Evolutionary conservation across 106 monocot species (phyloP).

Genomic region (Amphibolis antarctica): DNA sequence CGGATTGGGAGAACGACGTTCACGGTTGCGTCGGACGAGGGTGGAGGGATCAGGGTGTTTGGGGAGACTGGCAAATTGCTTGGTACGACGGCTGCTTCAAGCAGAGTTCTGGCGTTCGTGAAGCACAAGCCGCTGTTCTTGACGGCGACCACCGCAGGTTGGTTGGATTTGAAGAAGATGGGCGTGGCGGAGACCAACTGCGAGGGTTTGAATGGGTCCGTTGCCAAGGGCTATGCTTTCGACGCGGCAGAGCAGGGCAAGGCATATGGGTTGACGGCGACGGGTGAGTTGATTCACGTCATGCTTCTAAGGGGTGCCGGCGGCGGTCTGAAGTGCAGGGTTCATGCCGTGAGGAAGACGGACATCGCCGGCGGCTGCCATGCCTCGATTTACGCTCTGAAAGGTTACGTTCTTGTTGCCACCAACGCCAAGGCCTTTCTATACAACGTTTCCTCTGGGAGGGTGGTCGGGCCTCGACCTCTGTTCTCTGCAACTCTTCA

Average conservation of each 20-base stretch:
- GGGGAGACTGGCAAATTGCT: slow-evolving; percentile 69
- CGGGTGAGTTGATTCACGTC: slow-evolving; percentile 56
- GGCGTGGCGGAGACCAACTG: slow-evolving; percentile 53
- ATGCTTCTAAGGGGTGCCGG: slow-evolving; percentile 50
- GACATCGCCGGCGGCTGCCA: slow-evolving; percentile 60
- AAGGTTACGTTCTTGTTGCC: slow-evolving; percentile 64
- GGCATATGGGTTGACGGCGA: slow-evolving; percentile 74
- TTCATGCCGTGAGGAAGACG: slow-evolving; percentile 45
- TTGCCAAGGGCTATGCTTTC: slow-evolving; percentile 48
- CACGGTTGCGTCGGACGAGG: slow-evolving; percentile 43
- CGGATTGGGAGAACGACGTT: slow-evolving; percentile 44
- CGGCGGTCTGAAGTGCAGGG: slow-evolving; percentile 67
- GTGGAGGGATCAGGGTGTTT: slow-evolving; percentile 62
- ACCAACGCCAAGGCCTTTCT: slow-evolving; percentile 48
- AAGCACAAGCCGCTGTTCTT: slow-evolving; percentile 71
- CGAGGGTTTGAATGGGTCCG: slow-evolving; percentile 75
- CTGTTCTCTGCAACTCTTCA: slow-evolving; percentile 49
- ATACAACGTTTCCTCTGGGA: slow-evolving; percentile 70
- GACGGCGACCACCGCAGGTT: slow-evolving; percentile 71
- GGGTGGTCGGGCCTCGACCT: slow-evolving; percentile 53
- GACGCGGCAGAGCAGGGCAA: slow-evolving; percentile 61
- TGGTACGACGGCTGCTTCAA: slow-evolving; percentile 49
- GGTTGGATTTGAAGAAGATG: slow-evolving; percentile 74
- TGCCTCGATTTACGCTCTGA: slow-evolving; percentile 53
- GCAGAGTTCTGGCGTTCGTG: slow-evolving; percentile 54